Evolutionary conservation across 2,329 filamentous ascomycete species (phyloP), one percentile per base, ranked within the genome.

Genomic region (Teratosphaeria zuluensis): DNA sequence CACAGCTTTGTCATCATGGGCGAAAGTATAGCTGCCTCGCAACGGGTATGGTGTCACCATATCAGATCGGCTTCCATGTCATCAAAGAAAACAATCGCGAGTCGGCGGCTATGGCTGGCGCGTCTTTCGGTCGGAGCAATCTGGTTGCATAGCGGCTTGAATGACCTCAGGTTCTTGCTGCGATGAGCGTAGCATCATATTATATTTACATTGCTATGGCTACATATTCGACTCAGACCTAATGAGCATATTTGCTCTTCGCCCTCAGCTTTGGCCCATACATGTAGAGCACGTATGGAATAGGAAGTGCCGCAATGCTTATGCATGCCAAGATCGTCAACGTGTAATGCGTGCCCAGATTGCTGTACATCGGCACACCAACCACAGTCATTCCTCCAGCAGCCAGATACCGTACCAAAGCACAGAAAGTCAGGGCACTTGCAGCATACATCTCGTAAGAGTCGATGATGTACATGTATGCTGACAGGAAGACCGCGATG

Each of bases 391-490:
- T 76, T 2, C 67, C 74, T 7, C 75, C 75, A 6, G 74, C 71
- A 5, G 70, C 73, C 5, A 75, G 57, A 48, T 77, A 77, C 14
- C 75, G 63, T 9, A 75, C 70, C 33, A 77, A 59, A 7, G 75
- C 74, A 14, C 74, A 66, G 11, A 68, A 72, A 0, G 76, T 75
- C 30, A 81, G 68, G 0, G 78, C 80, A 3, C 72, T 76, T 1
- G 79, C 81, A 0, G 80, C 76, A 61, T 81, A 81, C 7, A 74
- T 74, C 51, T 79, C 78, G 63, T 84, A 84, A 9, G 74, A 75
- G 63, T 84, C 81, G 58, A 84, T 83, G 56, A 84, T 78, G 65
- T 84, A 84, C 72, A 80, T 77, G 58, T 81, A 81, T 46, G 72
- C 75, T 55, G 73, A 75, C 60, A 81, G 77, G 67, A 81, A 81